These are phyloP conservation scores for Ogataea saltuana DNA, from an alignment of 805 yeast species.

Conservation along the genomic window DNA sequence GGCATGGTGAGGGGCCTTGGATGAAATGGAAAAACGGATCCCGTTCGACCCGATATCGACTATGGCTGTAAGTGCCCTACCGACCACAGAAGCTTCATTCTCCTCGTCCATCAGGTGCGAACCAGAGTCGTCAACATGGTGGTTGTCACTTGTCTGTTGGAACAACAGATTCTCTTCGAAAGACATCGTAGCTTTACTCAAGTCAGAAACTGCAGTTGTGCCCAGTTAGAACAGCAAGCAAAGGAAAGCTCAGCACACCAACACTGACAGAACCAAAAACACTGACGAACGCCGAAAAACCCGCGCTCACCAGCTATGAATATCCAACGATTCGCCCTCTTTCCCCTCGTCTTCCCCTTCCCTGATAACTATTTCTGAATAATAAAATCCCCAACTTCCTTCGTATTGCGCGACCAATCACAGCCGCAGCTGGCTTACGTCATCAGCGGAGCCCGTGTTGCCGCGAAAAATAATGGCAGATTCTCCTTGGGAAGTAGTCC, in stretches of 20 bases:
- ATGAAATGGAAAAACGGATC: constrained; percentile 68
- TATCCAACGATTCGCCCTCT: too few species aligned
- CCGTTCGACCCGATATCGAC: constrained; percentile 82
- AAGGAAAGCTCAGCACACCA: not conserved
- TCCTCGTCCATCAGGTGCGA: constrained; percentile 27
- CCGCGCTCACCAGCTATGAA: too few species aligned
- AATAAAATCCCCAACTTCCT: not conserved
- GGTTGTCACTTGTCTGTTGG: constrained; percentile 32
- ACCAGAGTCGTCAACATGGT: constrained; percentile 30
- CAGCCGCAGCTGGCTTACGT: constrained; percentile 2
- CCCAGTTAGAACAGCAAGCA: too few species aligned
- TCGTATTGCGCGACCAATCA: constrained; percentile 2
- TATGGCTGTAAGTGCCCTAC: constrained; percentile 59
- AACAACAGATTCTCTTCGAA: constrained; percentile 31
- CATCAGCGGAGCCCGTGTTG: too few species aligned
- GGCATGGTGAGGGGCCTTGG: constrained; percentile 67
- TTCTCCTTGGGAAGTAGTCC: too few species aligned
- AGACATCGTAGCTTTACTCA: too few species aligned
- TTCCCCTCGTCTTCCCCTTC: not conserved
- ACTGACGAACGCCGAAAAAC: too few species aligned
- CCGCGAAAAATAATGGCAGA: too few species aligned
- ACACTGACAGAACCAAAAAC: not conserved
- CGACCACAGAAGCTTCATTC: constrained; percentile 56
- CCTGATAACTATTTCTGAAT: not conserved
- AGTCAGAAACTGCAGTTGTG: too few species aligned